A percentile compares a stretch with the other conserved stretches of the same genome.
Conservation (phyloP, 495 filamentous ascomycete species). For the Aspergillus saccharolyticus region DNA sequence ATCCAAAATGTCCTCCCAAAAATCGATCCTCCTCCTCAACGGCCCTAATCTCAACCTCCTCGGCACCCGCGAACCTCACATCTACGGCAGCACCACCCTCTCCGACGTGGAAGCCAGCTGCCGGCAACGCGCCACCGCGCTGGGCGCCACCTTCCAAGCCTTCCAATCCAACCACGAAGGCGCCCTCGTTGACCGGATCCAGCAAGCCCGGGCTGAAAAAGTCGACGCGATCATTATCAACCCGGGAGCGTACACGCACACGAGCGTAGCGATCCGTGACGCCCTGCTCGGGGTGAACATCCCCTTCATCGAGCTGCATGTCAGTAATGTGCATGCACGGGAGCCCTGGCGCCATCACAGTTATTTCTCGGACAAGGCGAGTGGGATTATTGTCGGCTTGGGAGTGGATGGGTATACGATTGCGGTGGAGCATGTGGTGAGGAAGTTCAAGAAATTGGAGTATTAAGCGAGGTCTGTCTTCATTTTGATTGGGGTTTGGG, state of each 20-base stretch:
- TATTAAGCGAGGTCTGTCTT: conserved; percentile 10
- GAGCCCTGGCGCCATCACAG: conserved; percentile 60
- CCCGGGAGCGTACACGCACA: conserved; percentile 64
- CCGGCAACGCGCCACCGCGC: conserved; percentile 35
- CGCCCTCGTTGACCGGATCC: conserved; percentile 56
- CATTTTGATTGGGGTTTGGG: background rate
- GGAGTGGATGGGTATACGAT: conserved; percentile 65
- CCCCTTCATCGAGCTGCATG: conserved; percentile 68
- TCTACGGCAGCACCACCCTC: conserved; percentile 64
- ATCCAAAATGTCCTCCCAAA: conserved; percentile 29
- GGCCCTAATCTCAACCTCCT: conserved; percentile 79
- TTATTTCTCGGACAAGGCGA: conserved; percentile 67
- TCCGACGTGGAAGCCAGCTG: conserved; percentile 48
- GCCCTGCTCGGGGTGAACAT: conserved; percentile 58
- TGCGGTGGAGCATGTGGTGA: conserved; percentile 57
- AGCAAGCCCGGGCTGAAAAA: conserved; percentile 41
- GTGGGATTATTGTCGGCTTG: conserved; percentile 61
- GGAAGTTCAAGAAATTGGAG: conserved; percentile 37
- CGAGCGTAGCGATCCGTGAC: conserved; percentile 62
- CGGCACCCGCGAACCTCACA: conserved; percentile 63
- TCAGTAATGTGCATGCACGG: conserved; percentile 62
- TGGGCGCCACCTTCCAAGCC: conserved; percentile 39
- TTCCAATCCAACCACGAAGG: conserved; percentile 70
- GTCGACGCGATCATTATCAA: conserved; percentile 65
- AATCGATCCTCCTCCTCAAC: conserved; percentile 68